Conservation (phyloP, 345 rosid genomes). For the Triadica sebifera region DNA sequence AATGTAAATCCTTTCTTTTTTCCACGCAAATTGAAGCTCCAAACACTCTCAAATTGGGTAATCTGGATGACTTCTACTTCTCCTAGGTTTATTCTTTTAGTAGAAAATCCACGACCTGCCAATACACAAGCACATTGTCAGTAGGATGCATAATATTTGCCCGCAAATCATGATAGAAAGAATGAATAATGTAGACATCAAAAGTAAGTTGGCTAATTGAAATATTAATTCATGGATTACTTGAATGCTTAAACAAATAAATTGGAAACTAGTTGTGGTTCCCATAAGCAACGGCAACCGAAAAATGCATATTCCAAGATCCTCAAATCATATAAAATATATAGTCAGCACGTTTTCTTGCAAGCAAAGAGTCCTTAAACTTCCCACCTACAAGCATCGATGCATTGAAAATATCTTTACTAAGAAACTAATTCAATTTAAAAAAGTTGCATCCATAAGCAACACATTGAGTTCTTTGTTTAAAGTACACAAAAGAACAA, state of each 20-base stretch:
- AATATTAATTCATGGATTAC: neutral
- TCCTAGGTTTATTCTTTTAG: slow-evolving; percentile 63
- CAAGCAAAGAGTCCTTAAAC: too few relatives aligned
- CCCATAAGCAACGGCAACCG: neutral
- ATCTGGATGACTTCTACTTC: slow-evolving; percentile 60
- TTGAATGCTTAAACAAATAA: neutral
- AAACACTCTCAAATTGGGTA: slow-evolving; percentile 55
- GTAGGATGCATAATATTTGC: neutral
- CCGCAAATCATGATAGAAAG: neutral
- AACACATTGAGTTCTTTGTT: neutral
- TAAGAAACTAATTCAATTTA: too few relatives aligned
- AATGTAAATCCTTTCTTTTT: slow-evolving; percentile 50
- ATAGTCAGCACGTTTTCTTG: too few relatives aligned
- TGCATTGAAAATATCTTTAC: too few relatives aligned
- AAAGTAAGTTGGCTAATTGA: neutral
- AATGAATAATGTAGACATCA: neutral
- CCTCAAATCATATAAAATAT: too few relatives aligned
- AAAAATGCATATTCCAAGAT: neutral
- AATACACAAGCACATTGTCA: slow-evolving; percentile 18
- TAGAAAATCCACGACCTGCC: slow-evolving; percentile 70
- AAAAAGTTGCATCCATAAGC: neutral
- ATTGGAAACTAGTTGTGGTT: neutral
- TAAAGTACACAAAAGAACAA: neutral
- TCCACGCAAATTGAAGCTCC: slow-evolving; percentile 53
- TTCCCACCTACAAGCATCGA: too few relatives aligned